Base-by-base conservation (phyloP, 2,329 filamentous ascomycete genomes). In the Zasmidium cellare region DNA sequence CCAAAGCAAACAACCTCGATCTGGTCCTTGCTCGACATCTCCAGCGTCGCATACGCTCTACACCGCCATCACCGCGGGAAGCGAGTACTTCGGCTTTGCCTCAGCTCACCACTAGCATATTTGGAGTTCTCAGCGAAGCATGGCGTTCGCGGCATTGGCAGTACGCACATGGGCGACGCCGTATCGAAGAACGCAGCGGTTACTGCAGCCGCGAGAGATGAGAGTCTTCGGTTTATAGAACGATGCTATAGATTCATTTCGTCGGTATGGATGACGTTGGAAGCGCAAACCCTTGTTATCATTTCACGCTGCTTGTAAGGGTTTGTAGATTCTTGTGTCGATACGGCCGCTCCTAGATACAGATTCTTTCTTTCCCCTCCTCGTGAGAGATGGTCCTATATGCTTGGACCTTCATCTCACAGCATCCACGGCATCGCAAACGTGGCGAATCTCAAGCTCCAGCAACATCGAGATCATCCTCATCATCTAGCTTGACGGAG, bases 31-130 rank as follows among this genome's bases (percentile, higher is more conserved):
- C n/a, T n/a, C n/a, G n/a, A n/a, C n/a, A n/a, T n/a, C n/a, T n/a
- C n/a, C n/a, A n/a, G n/a, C n/a, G n/a, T n/a, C n/a, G n/a, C n/a
- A n/a, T n/a, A n/a, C n/a, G 72, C 79, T 99, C 59, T 87, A 96
- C 75, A 97, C 92, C 67, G 94, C 94, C 62, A 97, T 99, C 76
- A 99, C 94, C n/a, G 88, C 92, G 65, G 94, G 94, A 67, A 94
- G 92, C 79, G 93, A 97, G 75, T 97, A 87, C 74, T 99, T 99
- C 75, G 94, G 94, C 61, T 97, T 99, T 76, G 93, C 94, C 69
- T 97, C 88, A 59, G 58, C 58, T 46, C 53, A 58, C 3, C 35
- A 45, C 31, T 28, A 49, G 55, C 55, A 61, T 53, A 50, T 7
- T 22, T 23, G 28, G 47, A 44, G 47, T 52, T 56, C 23, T 24